Percentiles rank a stretch among this genome's conserved stretches.
phyloP scores from a whole-genome alignment of 495 filamentous ascomycete species.

The Thermochaetoides thermophila region DNA sequence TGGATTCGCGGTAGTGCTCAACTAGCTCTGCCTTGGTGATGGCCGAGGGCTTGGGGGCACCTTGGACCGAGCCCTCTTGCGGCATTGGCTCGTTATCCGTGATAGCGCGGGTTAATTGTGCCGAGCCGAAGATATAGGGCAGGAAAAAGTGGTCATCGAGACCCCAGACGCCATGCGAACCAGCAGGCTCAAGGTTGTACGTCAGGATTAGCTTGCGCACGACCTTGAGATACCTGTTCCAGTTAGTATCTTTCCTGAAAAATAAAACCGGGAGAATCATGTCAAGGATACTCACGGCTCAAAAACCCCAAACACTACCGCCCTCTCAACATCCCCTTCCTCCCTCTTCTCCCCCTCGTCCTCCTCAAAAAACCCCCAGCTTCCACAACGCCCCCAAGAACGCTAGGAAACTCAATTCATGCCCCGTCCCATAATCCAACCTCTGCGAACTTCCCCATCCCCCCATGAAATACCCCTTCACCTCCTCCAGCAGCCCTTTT shows the following conservation, averaged over 20 bases:
- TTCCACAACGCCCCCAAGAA: slow-evolving; percentile 89
- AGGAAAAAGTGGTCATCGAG: slow-evolving; percentile 93
- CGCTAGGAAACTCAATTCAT: slow-evolving; percentile 87
- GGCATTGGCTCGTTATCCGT: slow-evolving; percentile 46
- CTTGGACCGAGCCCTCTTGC: slow-evolving; percentile 56
- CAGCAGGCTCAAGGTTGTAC: slow-evolving; percentile 92
- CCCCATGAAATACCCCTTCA: slow-evolving; percentile 67
- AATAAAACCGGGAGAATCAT: no score
- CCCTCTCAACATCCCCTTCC: slow-evolving; percentile 41
- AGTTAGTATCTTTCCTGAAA: neutral
- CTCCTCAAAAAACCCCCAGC: slow-evolving; percentile 53
- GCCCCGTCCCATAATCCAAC: slow-evolving; percentile 90
- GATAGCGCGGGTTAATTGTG: slow-evolving; percentile 70
- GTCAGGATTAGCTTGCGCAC: slow-evolving; percentile 74
- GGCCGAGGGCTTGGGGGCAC: slow-evolving; percentile 53
- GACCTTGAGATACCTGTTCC: slow-evolving; percentile 56
- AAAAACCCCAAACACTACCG: slow-evolving; percentile 65
- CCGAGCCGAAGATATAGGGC: slow-evolving; percentile 92
- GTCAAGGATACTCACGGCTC: slow-evolving; percentile 46
- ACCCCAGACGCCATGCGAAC: slow-evolving; percentile 92
- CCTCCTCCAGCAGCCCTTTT: slow-evolving; percentile 34
- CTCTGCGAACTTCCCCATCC: slow-evolving; percentile 80
- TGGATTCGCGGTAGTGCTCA: slow-evolving; percentile 48
- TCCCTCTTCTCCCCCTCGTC: neutral
- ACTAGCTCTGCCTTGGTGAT: slow-evolving; percentile 54